Percentiles rank a stretch among this genome's conserved stretches.
Evolutionary conservation across 352 stramenopile species (phyloP).

Genomic region (Globisporangium heterothallicum): DNA sequence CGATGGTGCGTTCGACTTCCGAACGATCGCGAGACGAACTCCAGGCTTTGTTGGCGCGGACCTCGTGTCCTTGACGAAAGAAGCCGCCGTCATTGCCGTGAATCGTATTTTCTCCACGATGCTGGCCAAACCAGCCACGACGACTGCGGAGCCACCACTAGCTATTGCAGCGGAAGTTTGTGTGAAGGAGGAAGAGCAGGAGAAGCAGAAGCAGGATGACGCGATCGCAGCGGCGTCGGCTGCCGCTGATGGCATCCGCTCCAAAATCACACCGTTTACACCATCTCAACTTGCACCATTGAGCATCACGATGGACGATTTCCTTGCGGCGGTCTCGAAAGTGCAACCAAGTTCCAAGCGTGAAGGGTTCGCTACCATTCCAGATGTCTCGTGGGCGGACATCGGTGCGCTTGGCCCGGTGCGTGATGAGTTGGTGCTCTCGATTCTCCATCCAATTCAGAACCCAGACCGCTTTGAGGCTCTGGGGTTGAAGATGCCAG

Average conservation of each 20-base stretch:
- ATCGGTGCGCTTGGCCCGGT: constrained; percentile 93
- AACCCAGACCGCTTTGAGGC: constrained; percentile 93
- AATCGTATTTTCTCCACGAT: constrained; percentile 96
- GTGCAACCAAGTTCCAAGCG: constrained; percentile 98
- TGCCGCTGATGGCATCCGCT: constrained; percentile 60
- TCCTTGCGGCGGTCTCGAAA: constrained; percentile 93
- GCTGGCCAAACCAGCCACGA: constrained; percentile 16
- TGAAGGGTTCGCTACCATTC: constrained; percentile 98
- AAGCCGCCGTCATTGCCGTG: constrained; percentile 96
- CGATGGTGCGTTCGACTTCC: constrained; percentile 92
- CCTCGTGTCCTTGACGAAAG: constrained; percentile 96
- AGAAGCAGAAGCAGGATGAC: constrained; percentile 12
- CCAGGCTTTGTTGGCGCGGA: constrained; percentile 98
- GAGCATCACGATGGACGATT: constrained; percentile 96
- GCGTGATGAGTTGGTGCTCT: constrained; percentile 94
- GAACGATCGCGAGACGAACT: constrained; percentile 88
- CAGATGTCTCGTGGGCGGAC: constrained; percentile 97
- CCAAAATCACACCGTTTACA: constrained; percentile 80
- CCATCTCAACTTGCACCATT: constrained; percentile 87
- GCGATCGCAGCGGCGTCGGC: constrained; percentile 14
- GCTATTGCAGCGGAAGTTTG: neutral
- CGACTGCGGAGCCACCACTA: neutral
- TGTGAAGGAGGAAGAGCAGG: constrained; percentile 4
- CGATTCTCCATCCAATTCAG: constrained; percentile 96
- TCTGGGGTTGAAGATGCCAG: constrained; percentile 95